Evolutionary conservation across 1,139 yeast species (phyloP).

Genomic region (Chernovozyma sophiae-reginae): DNA sequence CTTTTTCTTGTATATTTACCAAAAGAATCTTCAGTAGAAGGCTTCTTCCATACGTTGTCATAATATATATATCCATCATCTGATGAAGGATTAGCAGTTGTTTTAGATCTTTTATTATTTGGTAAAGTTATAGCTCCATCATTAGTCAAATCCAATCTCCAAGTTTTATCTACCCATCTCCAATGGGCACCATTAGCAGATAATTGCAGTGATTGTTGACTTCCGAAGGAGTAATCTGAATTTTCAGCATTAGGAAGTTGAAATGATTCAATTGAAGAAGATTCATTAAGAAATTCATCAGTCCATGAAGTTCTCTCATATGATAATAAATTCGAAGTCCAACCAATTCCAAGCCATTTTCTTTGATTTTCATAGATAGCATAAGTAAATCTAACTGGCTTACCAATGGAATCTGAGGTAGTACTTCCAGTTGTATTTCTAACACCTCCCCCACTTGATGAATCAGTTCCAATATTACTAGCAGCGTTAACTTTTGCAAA

Average conservation of each 20-base stretch:
- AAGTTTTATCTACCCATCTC: slow-evolving; percentile 92
- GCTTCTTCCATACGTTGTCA: slow-evolving; percentile 93
- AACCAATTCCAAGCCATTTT: slow-evolving; percentile 96
- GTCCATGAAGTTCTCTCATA: slow-evolving; percentile 97
- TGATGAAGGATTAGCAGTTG: slow-evolving; percentile 70
- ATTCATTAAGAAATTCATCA: slow-evolving; percentile 87
- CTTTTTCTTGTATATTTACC: slow-evolving; percentile 91
- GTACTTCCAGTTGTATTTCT: slow-evolving; percentile 29
- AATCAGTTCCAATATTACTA: neutral
- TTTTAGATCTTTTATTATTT: slow-evolving; percentile 55
- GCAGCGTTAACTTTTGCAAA: slow-evolving; percentile 37
- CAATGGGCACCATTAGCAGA: slow-evolving; percentile 59
- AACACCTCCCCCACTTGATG: slow-evolving; percentile 37
- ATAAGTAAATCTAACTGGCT: slow-evolving; percentile 83
- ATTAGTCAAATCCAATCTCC: slow-evolving; percentile 86
- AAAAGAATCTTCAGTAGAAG: slow-evolving; percentile 82
- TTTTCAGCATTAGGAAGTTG: slow-evolving; percentile 68
- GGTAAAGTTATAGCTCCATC: slow-evolving; percentile 79
- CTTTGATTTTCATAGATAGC: slow-evolving; percentile 95
- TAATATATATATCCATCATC: slow-evolving; percentile 87
- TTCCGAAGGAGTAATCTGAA: slow-evolving; percentile 21
- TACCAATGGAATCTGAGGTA: slow-evolving; percentile 25
- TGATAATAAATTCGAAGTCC: slow-evolving; percentile 88
- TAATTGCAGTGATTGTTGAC: slow-evolving; percentile 23
- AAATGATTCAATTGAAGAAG: slow-evolving; percentile 71